Conservation (phyloP, 192 early-diverging fungal species). For the Geranomyces variabilis region DNA sequence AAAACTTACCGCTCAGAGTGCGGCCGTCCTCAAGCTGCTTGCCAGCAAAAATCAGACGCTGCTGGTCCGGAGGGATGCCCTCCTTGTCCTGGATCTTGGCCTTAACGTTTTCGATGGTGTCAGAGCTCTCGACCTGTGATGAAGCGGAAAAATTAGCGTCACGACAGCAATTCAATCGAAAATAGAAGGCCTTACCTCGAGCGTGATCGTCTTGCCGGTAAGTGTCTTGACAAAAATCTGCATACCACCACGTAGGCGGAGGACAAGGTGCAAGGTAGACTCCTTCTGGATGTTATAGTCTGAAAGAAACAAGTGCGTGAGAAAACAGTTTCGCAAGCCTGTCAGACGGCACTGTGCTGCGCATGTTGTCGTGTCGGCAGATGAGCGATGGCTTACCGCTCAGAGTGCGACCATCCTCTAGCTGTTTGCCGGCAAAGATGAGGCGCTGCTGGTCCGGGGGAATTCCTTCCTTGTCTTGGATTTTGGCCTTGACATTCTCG, state of each 20-base stretch:
- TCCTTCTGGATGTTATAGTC: slow-evolving; percentile 70
- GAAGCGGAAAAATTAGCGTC: too few relatives aligned
- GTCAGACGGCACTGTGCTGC: too few relatives aligned
- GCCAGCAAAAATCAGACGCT: slow-evolving; percentile 79
- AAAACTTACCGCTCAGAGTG: slow-evolving; percentile 43
- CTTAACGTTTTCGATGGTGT: slow-evolving; percentile 79
- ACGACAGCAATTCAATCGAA: too few relatives aligned
- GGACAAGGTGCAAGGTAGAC: slow-evolving; percentile 72
- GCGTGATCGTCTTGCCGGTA: slow-evolving; percentile 91
- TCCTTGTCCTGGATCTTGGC: slow-evolving; percentile 56
- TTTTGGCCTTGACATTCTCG: slow-evolving; percentile 72
- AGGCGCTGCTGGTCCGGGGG: slow-evolving; percentile 79
- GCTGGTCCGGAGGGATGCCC: slow-evolving; percentile 78
- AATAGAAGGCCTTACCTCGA: slow-evolving; percentile 15
- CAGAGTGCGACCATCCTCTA: slow-evolving; percentile 72
- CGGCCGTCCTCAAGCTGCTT: slow-evolving; percentile 80
- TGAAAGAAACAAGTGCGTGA: slow-evolving; percentile 4
- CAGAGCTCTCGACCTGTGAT: slow-evolving; percentile 62
- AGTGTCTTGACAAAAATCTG: slow-evolving; percentile 86
- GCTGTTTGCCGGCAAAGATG: slow-evolving; percentile 80
- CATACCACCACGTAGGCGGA: slow-evolving; percentile 64
- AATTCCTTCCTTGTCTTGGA: slow-evolving; percentile 61
- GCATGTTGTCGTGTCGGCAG: too few relatives aligned
- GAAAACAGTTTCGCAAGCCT: background rate
- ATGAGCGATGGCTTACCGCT: slow-evolving; percentile 26